Evolutionary conservation across 495 filamentous ascomycete species (phyloP), one percentile per base, ranked within the genome.

Genomic region (Chaetomium fimeti): DNA sequence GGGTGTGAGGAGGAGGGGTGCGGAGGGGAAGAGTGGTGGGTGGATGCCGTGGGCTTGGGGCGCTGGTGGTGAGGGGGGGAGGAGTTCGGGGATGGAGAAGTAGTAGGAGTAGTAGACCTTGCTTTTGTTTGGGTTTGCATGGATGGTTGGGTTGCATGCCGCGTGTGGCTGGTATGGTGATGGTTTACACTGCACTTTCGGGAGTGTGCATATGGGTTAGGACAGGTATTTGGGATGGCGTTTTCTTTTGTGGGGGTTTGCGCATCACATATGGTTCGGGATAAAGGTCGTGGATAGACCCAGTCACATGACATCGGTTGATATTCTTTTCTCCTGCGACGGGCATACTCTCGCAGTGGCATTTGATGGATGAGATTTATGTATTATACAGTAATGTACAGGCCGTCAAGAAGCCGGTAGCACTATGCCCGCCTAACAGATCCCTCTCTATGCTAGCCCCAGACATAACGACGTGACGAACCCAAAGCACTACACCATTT

Each of bases 11-110:
- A 22, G 47, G 7, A 49, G 54, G 8, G 57, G 28, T 42, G 25
- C 57, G 43, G 51, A 20, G n/a, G 49, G 58, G 8, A 25, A 32
- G 55, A 70, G 74, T 24, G 80, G 81, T 3, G 75, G 79, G 2
- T 88, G 86, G 87, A 80, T 87, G 75, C 81, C 84, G 8, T 87
- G 86, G 81, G 80, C 76, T 48, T 87, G 85, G 85, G 79, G 78
- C 32, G 59, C 61, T 9, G 40, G 43, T 18, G 61, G 61, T 5
- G 68, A 69, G 20, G 45, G 36, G 42, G 71, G 69, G 29, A 68
- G 55, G 63, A 75, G 73, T 63, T 72, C 74, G 7, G 68, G 70
- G 6, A 42, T 77, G 18, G 68, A 79, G 62, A 68, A 69, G 59
- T 72, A 66, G 61, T n/a, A n/a, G n/a, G n/a, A n/a, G n/a, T n/a